Percentiles rank a stretch among this genome's conserved stretches.
phyloP scores from a whole-genome alignment of 2,329 filamentous ascomycete species.

The Xylaria sp. region DNA sequence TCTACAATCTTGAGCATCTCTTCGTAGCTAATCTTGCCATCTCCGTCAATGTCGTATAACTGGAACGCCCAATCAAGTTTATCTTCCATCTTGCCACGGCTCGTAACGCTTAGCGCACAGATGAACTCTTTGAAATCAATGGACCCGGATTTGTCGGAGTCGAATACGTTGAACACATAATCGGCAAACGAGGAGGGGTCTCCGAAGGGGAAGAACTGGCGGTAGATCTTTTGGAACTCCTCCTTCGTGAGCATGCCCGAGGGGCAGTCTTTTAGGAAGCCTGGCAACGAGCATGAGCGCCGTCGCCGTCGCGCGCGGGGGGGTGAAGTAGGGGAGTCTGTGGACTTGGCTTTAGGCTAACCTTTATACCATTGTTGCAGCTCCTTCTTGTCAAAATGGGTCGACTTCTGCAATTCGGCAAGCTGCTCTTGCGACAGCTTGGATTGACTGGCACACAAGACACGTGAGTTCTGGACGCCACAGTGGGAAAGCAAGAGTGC shows the following conservation, averaged over 20 bases:
- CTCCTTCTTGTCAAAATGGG: conserved; percentile 99
- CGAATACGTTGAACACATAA: conserved; percentile 99
- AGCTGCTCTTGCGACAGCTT: conserved; percentile 98
- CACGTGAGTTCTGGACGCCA: conserved; percentile 17
- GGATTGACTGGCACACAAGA: conserved; percentile 75
- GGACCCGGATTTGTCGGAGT: conserved; percentile 93
- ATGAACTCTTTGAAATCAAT: conserved; percentile 99
- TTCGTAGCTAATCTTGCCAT: conserved; percentile 98
- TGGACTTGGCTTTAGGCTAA: conserved; percentile 48
- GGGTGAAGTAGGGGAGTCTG: not conserved
- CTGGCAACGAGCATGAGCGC: conserved; percentile 52
- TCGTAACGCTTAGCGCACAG: conserved; percentile 94
- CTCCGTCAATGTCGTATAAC: conserved; percentile 97
- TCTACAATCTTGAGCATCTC: conserved; percentile 99
- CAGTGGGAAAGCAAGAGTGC: not conserved
- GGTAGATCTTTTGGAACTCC: conserved; percentile 99
- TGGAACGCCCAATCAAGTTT: conserved; percentile 99
- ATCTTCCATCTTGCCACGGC: conserved; percentile 98
- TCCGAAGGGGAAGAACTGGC: conserved; percentile 98
- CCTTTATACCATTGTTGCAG: conserved; percentile 99
- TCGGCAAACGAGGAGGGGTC: conserved; percentile 97
- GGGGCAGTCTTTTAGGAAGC: conserved; percentile 97
- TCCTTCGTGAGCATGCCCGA: conserved; percentile 96
- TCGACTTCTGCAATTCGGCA: conserved; percentile 91
- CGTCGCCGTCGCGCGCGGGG: not conserved